Base-by-base conservation (phyloP, 345 rosid species). In the Toxicodendron radicans region DNA sequence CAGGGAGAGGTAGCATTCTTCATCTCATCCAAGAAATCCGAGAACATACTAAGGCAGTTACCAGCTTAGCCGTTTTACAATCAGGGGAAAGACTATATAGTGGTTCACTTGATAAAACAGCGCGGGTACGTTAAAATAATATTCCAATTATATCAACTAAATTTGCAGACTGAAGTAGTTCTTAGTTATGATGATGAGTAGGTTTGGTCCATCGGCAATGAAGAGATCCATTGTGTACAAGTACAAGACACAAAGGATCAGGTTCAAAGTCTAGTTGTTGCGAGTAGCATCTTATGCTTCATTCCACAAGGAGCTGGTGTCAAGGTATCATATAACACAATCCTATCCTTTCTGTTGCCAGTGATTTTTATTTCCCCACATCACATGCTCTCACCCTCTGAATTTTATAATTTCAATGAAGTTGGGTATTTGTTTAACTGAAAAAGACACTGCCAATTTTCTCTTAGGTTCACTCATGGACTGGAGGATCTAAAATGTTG, bases 281-380 rank as follows among this genome's bases (percentile, higher is more conserved):
- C 83, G 48, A 83, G 82, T 33, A 76, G 84, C 78, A 56, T 82
- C 21, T 79, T 87, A 4, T 88, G 90, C 82, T 90, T 90, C 84
- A 79, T 85, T 64, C 89, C 95, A 14, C 92, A 88, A 56, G 95
- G 95, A 71, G 82, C 89, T 16, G 92, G 95, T 20, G 79, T 90
- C 65, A 90, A 88, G 92, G 95, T 90, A 84, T 61, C 65, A 8
- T 10, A 48, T 16, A 32, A 35, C 30, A 23, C 17, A 14, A 51
- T 12, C n/a, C 52, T n/a, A 27, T 16, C 11, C 58, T 41, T 58
- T 24, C 53, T 49, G 14, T 48, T 66, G 12, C 59, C 20, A 0
- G n/a, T 16, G 21, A 10, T 46, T 12, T 49, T 27, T 71, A 7
- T 1, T 58, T 24, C 16, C 7, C 27, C 24, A 10, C 35, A 41